Conservation (phyloP, 78 protist species). For the Neovahlkampfia damariscottae region DNA sequence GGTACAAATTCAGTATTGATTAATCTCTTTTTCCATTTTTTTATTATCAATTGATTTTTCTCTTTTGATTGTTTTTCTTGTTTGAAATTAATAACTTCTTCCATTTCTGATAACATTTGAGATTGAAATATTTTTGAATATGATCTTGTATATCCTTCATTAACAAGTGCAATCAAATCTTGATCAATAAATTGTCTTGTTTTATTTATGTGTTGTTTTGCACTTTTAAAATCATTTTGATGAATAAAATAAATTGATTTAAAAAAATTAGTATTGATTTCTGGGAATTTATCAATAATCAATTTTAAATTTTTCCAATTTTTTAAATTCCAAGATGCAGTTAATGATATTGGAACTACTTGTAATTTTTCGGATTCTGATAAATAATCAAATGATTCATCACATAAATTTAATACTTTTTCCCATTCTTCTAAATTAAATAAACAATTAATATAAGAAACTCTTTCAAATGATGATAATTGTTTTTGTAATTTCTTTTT, state of each 20-base stretch:
- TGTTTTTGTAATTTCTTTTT: slow-evolving; percentile 39
- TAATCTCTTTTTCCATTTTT: slow-evolving; percentile 61
- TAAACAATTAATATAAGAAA: slow-evolving; percentile 85
- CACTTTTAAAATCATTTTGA: slow-evolving; percentile 20
- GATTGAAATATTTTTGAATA: slow-evolving; percentile 44
- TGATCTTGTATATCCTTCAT: slow-evolving; percentile 73
- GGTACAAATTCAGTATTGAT: slow-evolving; percentile 56
- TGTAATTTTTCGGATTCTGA: neutral
- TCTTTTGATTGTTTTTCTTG: neutral
- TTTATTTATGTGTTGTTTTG: slow-evolving; percentile 36
- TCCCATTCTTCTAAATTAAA: slow-evolving; percentile 86
- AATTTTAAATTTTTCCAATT: slow-evolving; percentile 47
- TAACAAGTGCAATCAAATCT: slow-evolving; percentile 73
- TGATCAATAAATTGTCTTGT: slow-evolving; percentile 65
- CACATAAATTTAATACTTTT: slow-evolving; percentile 11
- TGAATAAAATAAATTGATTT: slow-evolving; percentile 55
- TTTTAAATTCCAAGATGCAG: slow-evolving; percentile 72
- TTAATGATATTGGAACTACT: slow-evolving; percentile 75
- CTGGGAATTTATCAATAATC: slow-evolving; percentile 44
- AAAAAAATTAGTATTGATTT: slow-evolving; percentile 43
- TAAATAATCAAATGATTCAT: neutral
- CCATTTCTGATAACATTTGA: slow-evolving; percentile 70
- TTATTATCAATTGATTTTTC: neutral
- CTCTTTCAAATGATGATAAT: neutral
- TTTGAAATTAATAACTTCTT: slow-evolving; percentile 66